Percentiles rank a stretch among this genome's conserved stretches.
Conservation (phyloP, 2,329 filamentous ascomycete genomes). For the Monascus ruber region DNA sequence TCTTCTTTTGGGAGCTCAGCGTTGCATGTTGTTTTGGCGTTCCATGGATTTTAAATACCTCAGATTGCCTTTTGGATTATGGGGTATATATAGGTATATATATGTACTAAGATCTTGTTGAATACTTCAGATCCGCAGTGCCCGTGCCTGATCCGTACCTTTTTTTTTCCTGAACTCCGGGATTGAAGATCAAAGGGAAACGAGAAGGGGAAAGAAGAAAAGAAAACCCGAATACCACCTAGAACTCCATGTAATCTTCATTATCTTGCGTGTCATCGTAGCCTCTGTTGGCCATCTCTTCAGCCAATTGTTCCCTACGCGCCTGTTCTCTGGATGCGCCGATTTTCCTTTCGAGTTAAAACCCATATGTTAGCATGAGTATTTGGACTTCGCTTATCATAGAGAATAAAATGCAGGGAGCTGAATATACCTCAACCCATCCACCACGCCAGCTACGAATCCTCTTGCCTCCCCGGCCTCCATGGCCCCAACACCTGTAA, state of each 20-base stretch:
- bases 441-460: conserved; percentile 76
- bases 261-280: conserved; percentile 39
- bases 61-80: conserved; percentile 8
- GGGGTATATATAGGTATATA: conserved; percentile 25
- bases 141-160: background rate
- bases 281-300: conserved; percentile 45
- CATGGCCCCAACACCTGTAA: conserved; percentile 81
- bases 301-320: conserved; percentile 64
- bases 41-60: conserved; percentile 1
- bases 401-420: background rate
- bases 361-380: conserved; percentile 1
- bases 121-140: conserved; percentile 2
- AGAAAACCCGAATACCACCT: conserved; percentile 3
- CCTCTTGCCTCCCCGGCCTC: conserved; percentile 78
- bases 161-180: background rate
- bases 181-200: conserved; percentile 4
- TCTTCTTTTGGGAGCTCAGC: background rate
- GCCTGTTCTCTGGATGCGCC: conserved; percentile 69
- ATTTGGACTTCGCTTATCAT: background rate
- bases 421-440: conserved; percentile 53
- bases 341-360: conserved; percentile 48
- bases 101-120: conserved; percentile 9
- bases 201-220: background rate
- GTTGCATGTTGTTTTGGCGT: conserved; percentile 7
- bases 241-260: conserved; percentile 47